Conservation (phyloP, 2,329 filamentous ascomycete species). For the Pseudogymnoascus sp. region DNA sequence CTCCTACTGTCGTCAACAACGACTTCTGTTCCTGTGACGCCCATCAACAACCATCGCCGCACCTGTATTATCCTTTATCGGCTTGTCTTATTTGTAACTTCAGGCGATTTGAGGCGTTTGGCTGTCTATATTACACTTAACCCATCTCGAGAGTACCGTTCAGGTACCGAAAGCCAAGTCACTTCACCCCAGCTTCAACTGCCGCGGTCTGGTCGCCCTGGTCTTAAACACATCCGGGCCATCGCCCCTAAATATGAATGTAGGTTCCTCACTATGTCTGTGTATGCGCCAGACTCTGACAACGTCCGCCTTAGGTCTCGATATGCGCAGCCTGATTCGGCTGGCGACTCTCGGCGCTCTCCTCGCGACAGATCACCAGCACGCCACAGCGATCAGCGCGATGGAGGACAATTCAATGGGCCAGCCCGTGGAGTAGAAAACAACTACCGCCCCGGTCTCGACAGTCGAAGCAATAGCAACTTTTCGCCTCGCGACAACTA, state of each 20-base stretch:
- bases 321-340: slow-evolving; percentile 29
- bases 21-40: neutral
- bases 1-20: neutral
- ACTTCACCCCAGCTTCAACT: slow-evolving; percentile 4
- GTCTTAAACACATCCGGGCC: slow-evolving; percentile 16
- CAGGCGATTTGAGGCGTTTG: neutral
- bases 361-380: slow-evolving; percentile 33
- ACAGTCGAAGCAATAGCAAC: slow-evolving; percentile 34
- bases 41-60: slow-evolving; percentile 7
- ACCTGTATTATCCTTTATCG: neutral
- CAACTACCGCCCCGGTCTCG: slow-evolving; percentile 18
- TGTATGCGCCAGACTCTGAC: neutral
- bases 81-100: neutral
- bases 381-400: slow-evolving; percentile 24
- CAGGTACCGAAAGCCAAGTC: slow-evolving; percentile 7
- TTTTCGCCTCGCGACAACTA: slow-evolving; percentile 54
- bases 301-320: slow-evolving; percentile 21
- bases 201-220: neutral
- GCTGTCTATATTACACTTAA: neutral
- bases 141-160: neutral
- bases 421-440: slow-evolving; percentile 16
- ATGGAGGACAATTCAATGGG: slow-evolving; percentile 23
- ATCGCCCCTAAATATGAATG: slow-evolving; percentile 27
- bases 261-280: slow-evolving; percentile 11
- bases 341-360: slow-evolving; percentile 30